Percentiles rank a stretch among this genome's conserved stretches.
phyloP scores from a whole-genome alignment of 805 yeast species.

The Kuraishia capsulata region DNA sequence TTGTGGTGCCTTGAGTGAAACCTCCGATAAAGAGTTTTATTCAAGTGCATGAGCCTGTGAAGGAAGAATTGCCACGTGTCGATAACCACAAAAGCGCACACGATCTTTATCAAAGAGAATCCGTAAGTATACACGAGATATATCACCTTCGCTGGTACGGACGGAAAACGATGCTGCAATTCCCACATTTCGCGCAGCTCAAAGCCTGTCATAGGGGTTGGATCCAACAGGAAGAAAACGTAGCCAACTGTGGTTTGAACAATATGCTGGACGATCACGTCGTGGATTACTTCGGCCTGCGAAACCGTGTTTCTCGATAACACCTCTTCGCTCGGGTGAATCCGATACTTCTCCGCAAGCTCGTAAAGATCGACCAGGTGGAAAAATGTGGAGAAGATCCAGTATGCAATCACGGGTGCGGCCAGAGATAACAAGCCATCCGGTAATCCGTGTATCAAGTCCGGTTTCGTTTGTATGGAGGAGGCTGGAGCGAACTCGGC shows the following conservation, averaged over 20 bases:
- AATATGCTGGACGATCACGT: slow-evolving; percentile 78
- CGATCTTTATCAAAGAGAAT: slow-evolving; percentile 46
- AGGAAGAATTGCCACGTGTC: slow-evolving; percentile 95
- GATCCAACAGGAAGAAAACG: slow-evolving; percentile 46
- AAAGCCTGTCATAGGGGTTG: slow-evolving; percentile 39
- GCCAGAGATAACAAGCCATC: slow-evolving; percentile 68
- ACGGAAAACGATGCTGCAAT: slow-evolving; percentile 24
- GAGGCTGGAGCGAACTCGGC: slow-evolving; percentile 1
- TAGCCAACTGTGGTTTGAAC: slow-evolving; percentile 72
- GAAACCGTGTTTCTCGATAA: slow-evolving; percentile 66
- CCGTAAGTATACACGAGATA: slow-evolving; percentile 54
- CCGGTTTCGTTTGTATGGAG: slow-evolving; percentile 19
- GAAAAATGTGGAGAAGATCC: slow-evolving; percentile 70
- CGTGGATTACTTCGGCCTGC: slow-evolving; percentile 59
- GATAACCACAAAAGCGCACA: slow-evolving; percentile 60
- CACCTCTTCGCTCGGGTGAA: slow-evolving; percentile 89
- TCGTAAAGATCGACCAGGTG: slow-evolving; percentile 66
- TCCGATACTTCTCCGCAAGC: slow-evolving; percentile 74
- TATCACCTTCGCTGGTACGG: slow-evolving; percentile 38
- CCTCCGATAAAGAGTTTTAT: slow-evolving; percentile 62
- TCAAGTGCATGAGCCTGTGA: slow-evolving; percentile 83
- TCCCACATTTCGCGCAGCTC: slow-evolving; percentile 40
- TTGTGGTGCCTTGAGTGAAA: slow-evolving; percentile 95
- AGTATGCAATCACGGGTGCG: slow-evolving; percentile 75
- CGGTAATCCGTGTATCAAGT: slow-evolving; percentile 49